A percentile compares a stretch with the other conserved stretches of the same genome.
Conservation (phyloP, 345 rosid species). For the Rhizophora apiculata region DNA sequence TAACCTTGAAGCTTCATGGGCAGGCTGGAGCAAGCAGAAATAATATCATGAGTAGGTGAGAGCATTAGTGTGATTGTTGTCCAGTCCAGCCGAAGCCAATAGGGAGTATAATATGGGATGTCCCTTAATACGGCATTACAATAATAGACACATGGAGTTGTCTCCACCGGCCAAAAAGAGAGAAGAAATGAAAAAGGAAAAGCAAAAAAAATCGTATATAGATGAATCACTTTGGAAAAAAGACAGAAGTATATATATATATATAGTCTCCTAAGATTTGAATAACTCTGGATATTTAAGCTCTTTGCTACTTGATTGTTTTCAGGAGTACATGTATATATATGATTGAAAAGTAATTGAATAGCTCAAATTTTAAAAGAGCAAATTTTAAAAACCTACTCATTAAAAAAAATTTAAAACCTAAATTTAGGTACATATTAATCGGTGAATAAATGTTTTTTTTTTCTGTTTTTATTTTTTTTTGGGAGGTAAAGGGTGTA, state of each 20-base stretch:
- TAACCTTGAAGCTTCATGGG: background rate
- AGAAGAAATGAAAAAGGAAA: background rate
- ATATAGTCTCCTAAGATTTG: too few relatives aligned
- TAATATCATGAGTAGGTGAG: slow-evolving; percentile 4
- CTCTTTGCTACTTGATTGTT: too few relatives aligned
- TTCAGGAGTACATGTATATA: too few relatives aligned
- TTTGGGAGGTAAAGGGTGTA: too few relatives aligned
- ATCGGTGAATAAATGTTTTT: background rate
- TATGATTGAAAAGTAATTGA: too few relatives aligned
- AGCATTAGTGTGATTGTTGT: background rate
- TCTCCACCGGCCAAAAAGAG: slow-evolving; percentile 1
- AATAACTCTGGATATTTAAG: too few relatives aligned
- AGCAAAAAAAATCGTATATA: background rate
- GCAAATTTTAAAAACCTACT: too few relatives aligned
- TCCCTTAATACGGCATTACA: slow-evolving; percentile 30
- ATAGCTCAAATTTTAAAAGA: too few relatives aligned
- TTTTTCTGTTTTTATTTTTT: too few relatives aligned
- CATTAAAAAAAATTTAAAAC: too few relatives aligned
- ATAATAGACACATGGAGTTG: slow-evolving; percentile 39
- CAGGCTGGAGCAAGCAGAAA: background rate
- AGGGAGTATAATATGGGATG: slow-evolving; percentile 13
- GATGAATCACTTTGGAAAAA: too few relatives aligned
- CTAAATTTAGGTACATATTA: background rate
- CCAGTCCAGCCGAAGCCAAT: slow-evolving; percentile 7
- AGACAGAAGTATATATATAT: too few relatives aligned